Evolutionary conservation across 768 basidiomycete genomes (phyloP).

Genomic region (Naganishia kalamii): DNA sequence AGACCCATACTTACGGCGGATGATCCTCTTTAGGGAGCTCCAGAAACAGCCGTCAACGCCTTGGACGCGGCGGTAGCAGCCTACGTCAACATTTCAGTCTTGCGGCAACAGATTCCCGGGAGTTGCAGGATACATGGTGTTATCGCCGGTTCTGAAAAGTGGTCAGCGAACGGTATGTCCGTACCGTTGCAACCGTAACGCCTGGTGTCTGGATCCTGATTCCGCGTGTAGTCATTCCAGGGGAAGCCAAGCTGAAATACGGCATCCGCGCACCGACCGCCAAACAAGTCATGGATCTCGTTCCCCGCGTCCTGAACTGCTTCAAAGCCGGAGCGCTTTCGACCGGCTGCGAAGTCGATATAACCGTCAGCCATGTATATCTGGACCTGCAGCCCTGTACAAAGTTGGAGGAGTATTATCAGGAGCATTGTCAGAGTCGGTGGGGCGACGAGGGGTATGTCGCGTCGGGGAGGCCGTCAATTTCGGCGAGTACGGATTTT

Average conservation of each 20-base stretch:
- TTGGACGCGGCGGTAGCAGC: slow-evolving; percentile 29
- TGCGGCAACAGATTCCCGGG: slow-evolving; percentile 29
- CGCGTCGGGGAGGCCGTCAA: background rate
- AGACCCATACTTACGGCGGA: background rate
- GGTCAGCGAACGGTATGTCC: slow-evolving; percentile 16
- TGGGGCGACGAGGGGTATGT: slow-evolving; percentile 9
- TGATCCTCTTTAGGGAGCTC: slow-evolving; percentile 25
- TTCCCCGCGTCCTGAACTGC: slow-evolving; percentile 14
- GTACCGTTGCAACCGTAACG: background rate
- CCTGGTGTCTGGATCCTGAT: background rate
- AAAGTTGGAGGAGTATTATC: slow-evolving; percentile 7
- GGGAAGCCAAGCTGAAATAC: slow-evolving; percentile 25
- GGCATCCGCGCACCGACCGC: slow-evolving; percentile 21
- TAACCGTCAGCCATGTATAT: slow-evolving; percentile 5
- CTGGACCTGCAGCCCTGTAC: slow-evolving; percentile 16
- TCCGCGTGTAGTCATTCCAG: slow-evolving; percentile 3
- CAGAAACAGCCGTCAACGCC: slow-evolving; percentile 31
- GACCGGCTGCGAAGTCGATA: background rate
- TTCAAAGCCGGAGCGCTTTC: slow-evolving; percentile 16
- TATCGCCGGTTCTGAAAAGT: slow-evolving; percentile 23
- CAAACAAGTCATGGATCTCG: slow-evolving; percentile 5
- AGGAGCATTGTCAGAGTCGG: background rate
- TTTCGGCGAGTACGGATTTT: slow-evolving; percentile 17
- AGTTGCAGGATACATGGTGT: slow-evolving; percentile 24
- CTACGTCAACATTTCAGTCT: slow-evolving; percentile 29